A percentile compares a stretch with the other conserved stretches of the same genome.
phyloP scores from a whole-genome alignment of 768 basidiomycete genomes.

The Coprinopsis marcescibilis region DNA sequence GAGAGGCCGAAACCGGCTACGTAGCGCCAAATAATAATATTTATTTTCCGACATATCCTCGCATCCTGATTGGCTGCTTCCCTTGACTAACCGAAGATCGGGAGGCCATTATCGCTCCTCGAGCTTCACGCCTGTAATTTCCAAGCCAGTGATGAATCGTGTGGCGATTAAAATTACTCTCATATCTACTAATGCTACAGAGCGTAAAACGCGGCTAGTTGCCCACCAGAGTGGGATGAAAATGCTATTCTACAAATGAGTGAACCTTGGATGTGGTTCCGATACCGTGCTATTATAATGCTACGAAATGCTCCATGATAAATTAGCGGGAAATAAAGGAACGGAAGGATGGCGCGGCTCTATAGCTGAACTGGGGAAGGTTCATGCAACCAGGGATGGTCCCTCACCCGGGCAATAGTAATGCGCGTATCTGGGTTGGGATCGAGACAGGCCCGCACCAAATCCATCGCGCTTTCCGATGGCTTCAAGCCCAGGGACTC shows the following conservation, averaged over 20 bases:
- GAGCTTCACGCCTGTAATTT: neutral
- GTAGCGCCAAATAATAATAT: neutral
- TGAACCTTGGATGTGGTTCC: too few relatives aligned
- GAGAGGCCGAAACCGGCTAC: slow-evolving; percentile 11
- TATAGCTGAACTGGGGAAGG: neutral
- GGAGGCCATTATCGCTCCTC: neutral
- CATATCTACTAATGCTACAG: too few relatives aligned
- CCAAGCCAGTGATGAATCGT: too few relatives aligned
- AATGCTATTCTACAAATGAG: slow-evolving; percentile 5
- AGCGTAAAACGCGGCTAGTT: too few relatives aligned
- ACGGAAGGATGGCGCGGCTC: slow-evolving; percentile 1
- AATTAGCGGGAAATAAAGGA: slow-evolving; percentile 1
- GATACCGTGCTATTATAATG: neutral
- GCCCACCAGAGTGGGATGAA: neutral
- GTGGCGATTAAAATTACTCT: too few relatives aligned
- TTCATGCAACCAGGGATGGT: slow-evolving; percentile 64
- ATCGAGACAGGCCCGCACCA: slow-evolving; percentile 77
- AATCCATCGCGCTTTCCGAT: slow-evolving; percentile 46
- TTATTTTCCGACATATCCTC: slow-evolving; percentile 7
- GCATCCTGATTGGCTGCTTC: slow-evolving; percentile 5
- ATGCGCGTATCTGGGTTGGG: slow-evolving; percentile 77
- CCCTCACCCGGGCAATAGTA: slow-evolving; percentile 73
- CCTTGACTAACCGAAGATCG: neutral
- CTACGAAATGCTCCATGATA: neutral
- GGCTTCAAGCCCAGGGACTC: slow-evolving; percentile 33